A percentile compares a stretch with the other conserved stretches of the same genome.
Evolutionary conservation across 2,329 filamentous ascomycete genomes (phyloP).

Genomic region (Xylariaceae sp.): DNA sequence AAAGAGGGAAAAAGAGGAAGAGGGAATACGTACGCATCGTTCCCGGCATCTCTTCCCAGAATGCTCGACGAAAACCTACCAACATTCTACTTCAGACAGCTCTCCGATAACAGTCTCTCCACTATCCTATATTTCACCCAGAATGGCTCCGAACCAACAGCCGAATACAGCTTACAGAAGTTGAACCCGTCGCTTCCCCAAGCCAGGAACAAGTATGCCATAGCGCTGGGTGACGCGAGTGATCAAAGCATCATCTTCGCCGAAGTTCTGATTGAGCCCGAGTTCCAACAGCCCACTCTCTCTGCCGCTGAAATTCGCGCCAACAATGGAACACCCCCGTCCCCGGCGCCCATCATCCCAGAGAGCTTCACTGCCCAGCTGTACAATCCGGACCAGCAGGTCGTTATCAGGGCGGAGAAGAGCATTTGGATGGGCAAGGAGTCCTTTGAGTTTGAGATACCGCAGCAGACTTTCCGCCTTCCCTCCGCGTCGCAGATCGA

Average conservation of each 20-base stretch:
- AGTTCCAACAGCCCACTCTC: conserved; percentile 77
- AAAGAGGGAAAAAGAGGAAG: too few relatives aligned
- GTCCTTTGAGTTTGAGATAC: conserved; percentile 89
- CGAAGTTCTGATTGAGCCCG: conserved; percentile 76
- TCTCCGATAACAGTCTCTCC: conserved; percentile 48
- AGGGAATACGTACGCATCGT: not conserved
- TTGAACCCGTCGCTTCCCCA: conserved; percentile 63
- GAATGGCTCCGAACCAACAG: conserved; percentile 72
- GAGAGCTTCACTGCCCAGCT: conserved; percentile 77
- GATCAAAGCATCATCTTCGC: conserved; percentile 77
- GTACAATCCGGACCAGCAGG: conserved; percentile 86
- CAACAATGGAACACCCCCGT: conserved; percentile 60
- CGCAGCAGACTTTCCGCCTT: conserved; percentile 73
- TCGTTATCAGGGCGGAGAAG: conserved; percentile 63
- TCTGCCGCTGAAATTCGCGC: conserved; percentile 74
- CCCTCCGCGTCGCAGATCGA: conserved; percentile 78
- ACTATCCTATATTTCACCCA: conserved; percentile 58
- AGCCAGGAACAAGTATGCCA: conserved; percentile 78
- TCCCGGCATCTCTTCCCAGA: conserved; percentile 15
- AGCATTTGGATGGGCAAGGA: conserved; percentile 76
- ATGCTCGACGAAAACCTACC: conserved; percentile 97
- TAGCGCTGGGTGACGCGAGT: conserved; percentile 77
- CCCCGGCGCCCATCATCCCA: conserved; percentile 67
- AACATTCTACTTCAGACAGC: conserved; percentile 53
- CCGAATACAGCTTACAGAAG: conserved; percentile 75